Percentiles rank a stretch among this genome's conserved stretches.
These are phyloP conservation scores for Dictyostelium intermedium DNA, from an alignment of 78 protist species.

Conservation along the genomic window DNA sequence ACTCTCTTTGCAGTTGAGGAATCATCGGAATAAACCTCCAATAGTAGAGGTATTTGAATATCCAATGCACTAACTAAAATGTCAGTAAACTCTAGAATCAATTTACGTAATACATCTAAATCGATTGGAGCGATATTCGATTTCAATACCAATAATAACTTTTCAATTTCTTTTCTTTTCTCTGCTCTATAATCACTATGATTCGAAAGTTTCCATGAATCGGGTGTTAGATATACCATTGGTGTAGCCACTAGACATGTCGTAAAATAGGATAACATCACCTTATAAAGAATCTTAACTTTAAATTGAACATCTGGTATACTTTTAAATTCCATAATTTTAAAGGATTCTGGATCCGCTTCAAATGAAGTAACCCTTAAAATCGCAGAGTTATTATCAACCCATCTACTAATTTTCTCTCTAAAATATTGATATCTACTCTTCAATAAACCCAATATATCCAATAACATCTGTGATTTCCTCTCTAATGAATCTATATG, in stretches of 20 bases:
- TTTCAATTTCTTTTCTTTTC: neutral
- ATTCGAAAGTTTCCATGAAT: conserved; percentile 1
- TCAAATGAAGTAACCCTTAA: neutral
- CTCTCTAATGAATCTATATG: neutral
- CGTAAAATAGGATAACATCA: neutral
- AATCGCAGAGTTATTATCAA: neutral
- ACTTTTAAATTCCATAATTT: neutral
- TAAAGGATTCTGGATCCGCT: neutral
- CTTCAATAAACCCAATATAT: neutral
- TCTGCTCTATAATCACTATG: neutral
- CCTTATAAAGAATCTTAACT: neutral
- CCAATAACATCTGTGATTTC: neutral
- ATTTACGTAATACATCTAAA: neutral
- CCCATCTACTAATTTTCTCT: neutral
- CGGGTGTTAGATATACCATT: neutral
- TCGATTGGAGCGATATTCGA: neutral
- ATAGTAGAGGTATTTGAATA: neutral
- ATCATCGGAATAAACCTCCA: conserved; percentile 12
- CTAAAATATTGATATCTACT: neutral
- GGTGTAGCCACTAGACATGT: neutral
- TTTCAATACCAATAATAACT: neutral
- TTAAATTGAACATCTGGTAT: neutral
- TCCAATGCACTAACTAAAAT: neutral
- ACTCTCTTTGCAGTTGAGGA: neutral
- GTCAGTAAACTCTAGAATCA: neutral